These are phyloP conservation scores for Solanum rostratum DNA, from an alignment of 257 asterid genomes.

Conservation along the genomic window DNA sequence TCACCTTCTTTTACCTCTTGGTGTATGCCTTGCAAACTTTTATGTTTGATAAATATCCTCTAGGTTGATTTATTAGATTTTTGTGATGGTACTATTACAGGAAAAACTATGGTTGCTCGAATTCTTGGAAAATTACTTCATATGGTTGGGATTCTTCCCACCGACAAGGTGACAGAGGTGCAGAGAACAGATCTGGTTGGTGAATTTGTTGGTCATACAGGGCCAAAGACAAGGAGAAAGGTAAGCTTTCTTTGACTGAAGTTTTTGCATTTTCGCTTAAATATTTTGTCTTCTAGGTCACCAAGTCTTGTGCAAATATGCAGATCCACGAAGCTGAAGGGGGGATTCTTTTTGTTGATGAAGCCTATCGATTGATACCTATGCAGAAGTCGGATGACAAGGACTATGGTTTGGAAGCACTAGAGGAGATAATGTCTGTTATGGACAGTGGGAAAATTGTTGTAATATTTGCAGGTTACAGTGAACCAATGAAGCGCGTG, in stretches of 20 bases:
- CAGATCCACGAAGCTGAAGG: slow-evolving; percentile 91
- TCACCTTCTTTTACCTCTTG: not conserved
- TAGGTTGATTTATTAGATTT: not conserved
- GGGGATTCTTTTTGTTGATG: slow-evolving; percentile 89
- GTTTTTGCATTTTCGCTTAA: not conserved
- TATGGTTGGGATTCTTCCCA: slow-evolving; percentile 80
- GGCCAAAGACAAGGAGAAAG: slow-evolving; percentile 75
- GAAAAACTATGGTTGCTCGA: slow-evolving; percentile 87
- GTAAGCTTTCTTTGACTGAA: slow-evolving; percentile 13
- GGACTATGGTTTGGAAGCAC: slow-evolving; percentile 84
- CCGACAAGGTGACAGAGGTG: slow-evolving; percentile 78
- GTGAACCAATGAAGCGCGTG: slow-evolving; percentile 93
- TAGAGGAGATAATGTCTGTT: slow-evolving; percentile 91
- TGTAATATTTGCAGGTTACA: slow-evolving; percentile 89
- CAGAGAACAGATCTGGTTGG: slow-evolving; percentile 93
- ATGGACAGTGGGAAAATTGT: slow-evolving; percentile 88
- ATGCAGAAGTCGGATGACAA: slow-evolving; percentile 70
- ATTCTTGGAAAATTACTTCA: slow-evolving; percentile 72
- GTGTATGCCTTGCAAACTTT: not conserved
- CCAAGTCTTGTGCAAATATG: not conserved
- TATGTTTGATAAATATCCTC: not conserved
- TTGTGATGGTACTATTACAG: slow-evolving; percentile 19
- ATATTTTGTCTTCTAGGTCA: not conserved
- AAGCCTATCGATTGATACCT: slow-evolving; percentile 86
- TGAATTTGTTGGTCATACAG: slow-evolving; percentile 79